Evolutionary conservation across 805 yeast genomes (phyloP), one percentile per base, ranked within the genome.

Genomic region (Pichia ethanolica): DNA sequence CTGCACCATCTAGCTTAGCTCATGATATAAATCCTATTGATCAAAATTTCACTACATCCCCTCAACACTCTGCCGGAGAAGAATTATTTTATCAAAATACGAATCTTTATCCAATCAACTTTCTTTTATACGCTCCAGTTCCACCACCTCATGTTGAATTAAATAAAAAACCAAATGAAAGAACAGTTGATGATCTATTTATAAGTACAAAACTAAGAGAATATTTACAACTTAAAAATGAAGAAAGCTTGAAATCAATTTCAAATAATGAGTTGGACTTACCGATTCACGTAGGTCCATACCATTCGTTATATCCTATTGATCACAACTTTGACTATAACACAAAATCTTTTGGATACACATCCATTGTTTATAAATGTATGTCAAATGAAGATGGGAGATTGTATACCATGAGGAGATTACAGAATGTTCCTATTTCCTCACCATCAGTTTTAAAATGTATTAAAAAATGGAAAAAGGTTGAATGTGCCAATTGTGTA

Each of bases 61-160:
- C 59, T n/a, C 46, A 46, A 3, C 47, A 36, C 25, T 45, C 52
- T 33, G 40, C 45, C 13, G 45, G 46, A 9, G 64, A 59, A 14
- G 67, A 62, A 9, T 56, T 60, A 12, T 67, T 60, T 54, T 63
- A 59, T 52, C 69, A 66, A 40, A 67, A 65, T 30, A 63, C 71
- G 0, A 56, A 69, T 35, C 45, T 63, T 37, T 80, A 69, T 55
- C 85, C 86, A 0, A 68, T 87, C 41, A 89, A 89, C 59, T 86
- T 87, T 63, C 96, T 90, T 66, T 68, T 89, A 38, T 90, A 91
- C 67, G 93, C 97, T 0, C 97, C 97, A 2, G 76, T 80, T 33
- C 91, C 97, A 9, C 88, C 90, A 3, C 90, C 89, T 8, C 82
- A 83, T 60, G 64, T 82, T 44, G 72, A 74, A 39, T 65, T 77